A percentile compares a stretch with the other conserved stretches of the same genome.
These are phyloP conservation scores for Wickerhamomyces kurtzmanii DNA, from an alignment of 805 yeast genomes.

Conservation along the genomic window DNA sequence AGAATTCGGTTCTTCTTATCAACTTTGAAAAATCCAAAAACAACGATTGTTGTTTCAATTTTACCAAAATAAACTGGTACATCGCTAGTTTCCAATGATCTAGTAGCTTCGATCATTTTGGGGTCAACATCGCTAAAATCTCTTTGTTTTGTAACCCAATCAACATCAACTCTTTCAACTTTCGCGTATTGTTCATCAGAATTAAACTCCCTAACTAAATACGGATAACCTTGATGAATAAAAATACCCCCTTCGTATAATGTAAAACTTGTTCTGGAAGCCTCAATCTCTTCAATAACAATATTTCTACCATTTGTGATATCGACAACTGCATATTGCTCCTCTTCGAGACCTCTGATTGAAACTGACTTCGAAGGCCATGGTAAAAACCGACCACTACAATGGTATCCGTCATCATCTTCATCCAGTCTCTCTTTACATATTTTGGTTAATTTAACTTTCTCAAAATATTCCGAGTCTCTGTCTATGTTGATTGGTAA, in stretches of 20 bases:
- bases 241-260: conserved; percentile 89
- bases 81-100: conserved; percentile 38
- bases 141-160: conserved; percentile 87
- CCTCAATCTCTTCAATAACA: conserved; percentile 84
- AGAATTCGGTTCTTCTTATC: conserved; percentile 70
- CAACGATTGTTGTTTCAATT: conserved; percentile 61
- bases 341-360: conserved; percentile 77
- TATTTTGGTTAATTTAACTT: conserved; percentile 18
- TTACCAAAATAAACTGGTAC: conserved; percentile 71
- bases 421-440: conserved; percentile 29
- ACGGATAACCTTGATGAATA: conserved; percentile 89
- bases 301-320: conserved; percentile 66
- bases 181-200: conserved; percentile 72
- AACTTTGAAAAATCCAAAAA: conserved; percentile 89
- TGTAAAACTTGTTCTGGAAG: conserved; percentile 82
- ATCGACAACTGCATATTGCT: conserved; percentile 82
- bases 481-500: conserved; percentile 45
- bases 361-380: conserved; percentile 76
- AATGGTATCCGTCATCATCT: conserved; percentile 39
- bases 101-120: conserved; percentile 49
- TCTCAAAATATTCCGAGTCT: conserved; percentile 49
- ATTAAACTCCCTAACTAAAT: conserved; percentile 76
- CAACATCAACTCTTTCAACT: conserved; percentile 83
- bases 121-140: conserved; percentile 95
- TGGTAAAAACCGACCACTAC: conserved; percentile 55